Conservation (phyloP, 805 yeast genomes). For the Pichia eremophila region DNA sequence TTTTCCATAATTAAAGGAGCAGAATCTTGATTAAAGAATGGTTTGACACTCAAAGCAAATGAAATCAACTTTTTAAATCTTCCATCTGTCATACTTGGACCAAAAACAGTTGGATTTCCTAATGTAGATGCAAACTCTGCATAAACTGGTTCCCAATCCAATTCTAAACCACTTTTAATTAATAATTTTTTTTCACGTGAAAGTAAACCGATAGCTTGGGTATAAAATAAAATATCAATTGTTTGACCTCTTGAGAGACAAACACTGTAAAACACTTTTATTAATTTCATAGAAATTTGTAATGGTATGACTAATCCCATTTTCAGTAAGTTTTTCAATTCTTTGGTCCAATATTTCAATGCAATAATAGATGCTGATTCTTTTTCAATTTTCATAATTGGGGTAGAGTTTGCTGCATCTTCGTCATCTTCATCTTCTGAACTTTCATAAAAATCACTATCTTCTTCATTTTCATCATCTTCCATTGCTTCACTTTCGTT, state of each 20-base stretch:
- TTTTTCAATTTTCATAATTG: conserved; percentile 53
- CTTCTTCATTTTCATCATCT: conserved; percentile 31
- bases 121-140: conserved; percentile 28
- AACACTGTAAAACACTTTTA: conserved; percentile 62
- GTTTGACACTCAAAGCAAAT: conserved; percentile 44
- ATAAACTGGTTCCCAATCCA: conserved; percentile 45
- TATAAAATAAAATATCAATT: conserved; percentile 49
- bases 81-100: conserved; percentile 39
- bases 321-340: conserved; percentile 64
- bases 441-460: conserved; percentile 25
- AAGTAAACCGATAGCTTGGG: conserved; percentile 50
- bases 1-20: conserved; percentile 43
- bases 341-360: conserved; percentile 81
- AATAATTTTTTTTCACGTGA: conserved; percentile 39
- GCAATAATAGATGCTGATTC: conserved; percentile 65
- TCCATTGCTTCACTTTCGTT: conserved; percentile 27
- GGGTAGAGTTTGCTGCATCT: conserved; percentile 29
- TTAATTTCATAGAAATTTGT: conserved; percentile 46
- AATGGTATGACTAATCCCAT: conserved; percentile 78
- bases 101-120: conserved; percentile 40
- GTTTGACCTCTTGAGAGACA: conserved; percentile 67
- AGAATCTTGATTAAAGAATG: conserved; percentile 40
- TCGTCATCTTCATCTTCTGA: conserved; percentile 33
- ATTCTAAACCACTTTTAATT: conserved; percentile 29
- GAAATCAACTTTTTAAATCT: conserved; percentile 39